These are phyloP conservation scores for Dictyostelium purpureum DNA, from an alignment of 78 protist species.

Conservation along the genomic window DNA sequence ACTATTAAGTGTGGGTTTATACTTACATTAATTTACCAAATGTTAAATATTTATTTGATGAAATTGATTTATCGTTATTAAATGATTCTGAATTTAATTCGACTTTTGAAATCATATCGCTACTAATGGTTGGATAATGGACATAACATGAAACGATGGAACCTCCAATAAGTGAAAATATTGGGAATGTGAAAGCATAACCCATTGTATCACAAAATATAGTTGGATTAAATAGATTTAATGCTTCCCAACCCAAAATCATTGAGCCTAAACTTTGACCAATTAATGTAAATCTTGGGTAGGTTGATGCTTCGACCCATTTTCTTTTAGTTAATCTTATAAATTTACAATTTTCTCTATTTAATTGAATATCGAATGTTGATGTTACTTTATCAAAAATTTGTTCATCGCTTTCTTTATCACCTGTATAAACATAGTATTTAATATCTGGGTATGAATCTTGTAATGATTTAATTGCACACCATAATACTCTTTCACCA, in stretches of 20 bases:
- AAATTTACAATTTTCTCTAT: conserved; percentile 45
- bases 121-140: conserved; percentile 96
- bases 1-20: background rate
- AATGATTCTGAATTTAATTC: background rate
- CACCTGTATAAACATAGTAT: conserved; percentile 64
- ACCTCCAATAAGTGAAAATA: conserved; percentile 75
- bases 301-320: conserved; percentile 65
- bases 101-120: conserved; percentile 77
- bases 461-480: conserved; percentile 59
- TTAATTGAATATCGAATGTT: conserved; percentile 33
- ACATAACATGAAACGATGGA: conserved; percentile 85
- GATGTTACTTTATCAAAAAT: conserved; percentile 38
- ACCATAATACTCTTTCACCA: conserved; percentile 93
- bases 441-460: conserved; percentile 19
- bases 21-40: conserved; percentile 38
- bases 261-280: conserved; percentile 81
- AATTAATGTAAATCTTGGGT: conserved; percentile 70
- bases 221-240: conserved; percentile 36
- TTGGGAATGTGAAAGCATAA: conserved; percentile 88
- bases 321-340: conserved; percentile 63
- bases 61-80: conserved; percentile 45
- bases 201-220: conserved; percentile 93
- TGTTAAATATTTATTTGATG: conserved; percentile 28
- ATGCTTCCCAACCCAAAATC: conserved; percentile 78
- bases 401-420: background rate